Conservation (phyloP, 345 rosid species). For the Aurinia saxatilis region DNA sequence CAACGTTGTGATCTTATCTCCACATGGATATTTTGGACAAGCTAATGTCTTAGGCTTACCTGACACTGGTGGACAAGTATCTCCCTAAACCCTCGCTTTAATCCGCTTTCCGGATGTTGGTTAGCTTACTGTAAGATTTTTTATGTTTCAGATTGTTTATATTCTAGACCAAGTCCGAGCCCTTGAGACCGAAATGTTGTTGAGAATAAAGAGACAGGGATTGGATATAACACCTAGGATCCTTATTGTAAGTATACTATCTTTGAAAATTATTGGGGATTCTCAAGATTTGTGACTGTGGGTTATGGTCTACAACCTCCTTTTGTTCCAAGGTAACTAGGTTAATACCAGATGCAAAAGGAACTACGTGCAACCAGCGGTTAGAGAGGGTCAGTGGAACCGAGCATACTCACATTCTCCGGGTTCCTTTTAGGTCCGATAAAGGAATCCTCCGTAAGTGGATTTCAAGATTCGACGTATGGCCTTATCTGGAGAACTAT, state of each 20-base stretch:
- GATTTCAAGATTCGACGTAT: slow-evolving; percentile 97
- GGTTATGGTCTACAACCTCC: slow-evolving; percentile 1
- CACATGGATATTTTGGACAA: slow-evolving; percentile 97
- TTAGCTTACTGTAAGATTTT: background rate
- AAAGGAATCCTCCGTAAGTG: slow-evolving; percentile 83
- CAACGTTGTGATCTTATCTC: slow-evolving; percentile 90
- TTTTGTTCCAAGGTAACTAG: slow-evolving; percentile 60
- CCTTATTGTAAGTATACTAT: slow-evolving; percentile 60
- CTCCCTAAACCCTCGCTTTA: background rate
- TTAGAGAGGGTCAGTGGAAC: slow-evolving; percentile 95
- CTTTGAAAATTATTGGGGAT: background rate
- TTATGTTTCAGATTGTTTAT: slow-evolving; percentile 65
- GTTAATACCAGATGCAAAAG: slow-evolving; percentile 88
- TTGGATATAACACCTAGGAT: slow-evolving; percentile 75
- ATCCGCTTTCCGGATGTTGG: background rate
- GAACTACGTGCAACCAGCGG: slow-evolving; percentile 87
- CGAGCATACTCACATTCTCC: slow-evolving; percentile 66
- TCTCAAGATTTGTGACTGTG: background rate
- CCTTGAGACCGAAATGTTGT: slow-evolving; percentile 81
- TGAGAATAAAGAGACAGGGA: slow-evolving; percentile 82
- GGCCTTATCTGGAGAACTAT: slow-evolving; percentile 94
- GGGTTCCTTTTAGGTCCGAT: slow-evolving; percentile 93
- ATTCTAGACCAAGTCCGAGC: slow-evolving; percentile 99
- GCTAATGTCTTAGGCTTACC: slow-evolving; percentile 99
- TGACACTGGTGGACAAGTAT: slow-evolving; percentile 98